Conservation (phyloP, 768 basidiomycete genomes). For the Multifurca ochricompacta region DNA sequence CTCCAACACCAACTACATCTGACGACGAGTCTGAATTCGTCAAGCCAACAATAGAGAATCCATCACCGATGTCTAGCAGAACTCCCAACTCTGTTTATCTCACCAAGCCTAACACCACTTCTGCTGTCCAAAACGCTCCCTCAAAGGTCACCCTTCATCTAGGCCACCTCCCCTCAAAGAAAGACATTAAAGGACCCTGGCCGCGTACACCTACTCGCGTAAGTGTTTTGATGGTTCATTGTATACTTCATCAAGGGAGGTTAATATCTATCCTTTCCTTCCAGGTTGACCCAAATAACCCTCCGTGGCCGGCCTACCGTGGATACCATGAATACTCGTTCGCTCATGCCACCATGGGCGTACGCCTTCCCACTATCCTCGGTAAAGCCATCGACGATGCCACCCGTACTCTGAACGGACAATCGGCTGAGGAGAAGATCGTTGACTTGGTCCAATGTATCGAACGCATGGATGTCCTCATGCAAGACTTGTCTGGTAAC, state of each 20-base stretch:
- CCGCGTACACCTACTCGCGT: constrained; percentile 69
- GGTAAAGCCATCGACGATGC: constrained; percentile 94
- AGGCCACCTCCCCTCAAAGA: constrained; percentile 67
- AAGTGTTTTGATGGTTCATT: constrained; percentile 21
- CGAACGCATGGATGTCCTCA: constrained; percentile 83
- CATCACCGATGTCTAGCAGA: constrained; percentile 12
- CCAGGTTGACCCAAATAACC: constrained; percentile 76
- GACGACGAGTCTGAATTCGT: constrained; percentile 19
- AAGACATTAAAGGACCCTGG: constrained; percentile 63
- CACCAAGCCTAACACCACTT: constrained; percentile 20
- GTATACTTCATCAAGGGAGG: neutral
- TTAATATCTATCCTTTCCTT: neutral
- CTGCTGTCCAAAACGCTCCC: constrained; percentile 29
- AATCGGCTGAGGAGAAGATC: constrained; percentile 75
- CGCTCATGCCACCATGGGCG: constrained; percentile 90
- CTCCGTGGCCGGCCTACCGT: constrained; percentile 74
- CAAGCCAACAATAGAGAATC: constrained; percentile 3
- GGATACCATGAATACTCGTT: constrained; percentile 80
- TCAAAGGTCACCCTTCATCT: constrained; percentile 63
- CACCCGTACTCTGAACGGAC: constrained; percentile 79
- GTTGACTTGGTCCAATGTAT: constrained; percentile 81
- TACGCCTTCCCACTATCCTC: constrained; percentile 90
- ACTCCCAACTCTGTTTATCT: constrained; percentile 18
- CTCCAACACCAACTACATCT: constrained; percentile 28
- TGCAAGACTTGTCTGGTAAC: constrained; percentile 79